phyloP scores from a whole-genome alignment of 768 basidiomycete species.

The Russula virescens region DNA sequence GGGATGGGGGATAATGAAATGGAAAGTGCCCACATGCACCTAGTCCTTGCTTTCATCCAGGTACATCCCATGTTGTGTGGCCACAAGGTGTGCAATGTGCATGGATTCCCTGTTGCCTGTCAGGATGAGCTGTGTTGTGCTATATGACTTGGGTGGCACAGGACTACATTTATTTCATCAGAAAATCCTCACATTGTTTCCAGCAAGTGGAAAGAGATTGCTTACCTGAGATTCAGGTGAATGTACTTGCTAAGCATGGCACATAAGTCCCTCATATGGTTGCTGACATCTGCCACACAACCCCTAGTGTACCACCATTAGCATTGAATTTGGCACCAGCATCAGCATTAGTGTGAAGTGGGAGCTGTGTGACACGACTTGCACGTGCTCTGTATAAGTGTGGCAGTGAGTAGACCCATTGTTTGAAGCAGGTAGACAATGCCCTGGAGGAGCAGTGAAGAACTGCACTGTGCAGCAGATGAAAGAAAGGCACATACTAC shows the following conservation, averaged over 20 bases:
- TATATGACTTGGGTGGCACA: constrained; percentile 43
- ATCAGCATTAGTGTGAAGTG: constrained; percentile 26
- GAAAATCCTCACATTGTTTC: no score
- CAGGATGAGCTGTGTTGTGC: constrained; percentile 47
- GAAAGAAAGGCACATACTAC: constrained; percentile 26
- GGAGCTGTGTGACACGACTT: constrained; percentile 47
- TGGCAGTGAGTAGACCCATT: constrained; percentile 41
- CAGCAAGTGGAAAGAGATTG: background rate
- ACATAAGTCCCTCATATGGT: constrained; percentile 28
- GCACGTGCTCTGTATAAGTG: constrained; percentile 30
- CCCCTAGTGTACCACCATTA: background rate
- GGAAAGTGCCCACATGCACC: no score
- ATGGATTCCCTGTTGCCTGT: constrained; percentile 54
- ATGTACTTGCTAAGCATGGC: constrained; percentile 26
- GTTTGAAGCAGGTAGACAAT: constrained; percentile 40
- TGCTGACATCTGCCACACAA: constrained; percentile 29
- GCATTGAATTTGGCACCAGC: no score
- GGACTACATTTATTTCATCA: constrained; percentile 20
- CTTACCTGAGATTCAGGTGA: constrained; percentile 28
- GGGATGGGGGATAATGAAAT: constrained; percentile 17
- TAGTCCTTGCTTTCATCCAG: no score
- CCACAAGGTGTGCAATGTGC: constrained; percentile 38
- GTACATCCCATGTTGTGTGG: constrained; percentile 40
- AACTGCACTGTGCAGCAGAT: constrained; percentile 5
- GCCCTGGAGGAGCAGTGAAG: constrained; percentile 31